Conservation (phyloP, 148 eudicot genomes). For the Tetragonia tetragonoides region DNA sequence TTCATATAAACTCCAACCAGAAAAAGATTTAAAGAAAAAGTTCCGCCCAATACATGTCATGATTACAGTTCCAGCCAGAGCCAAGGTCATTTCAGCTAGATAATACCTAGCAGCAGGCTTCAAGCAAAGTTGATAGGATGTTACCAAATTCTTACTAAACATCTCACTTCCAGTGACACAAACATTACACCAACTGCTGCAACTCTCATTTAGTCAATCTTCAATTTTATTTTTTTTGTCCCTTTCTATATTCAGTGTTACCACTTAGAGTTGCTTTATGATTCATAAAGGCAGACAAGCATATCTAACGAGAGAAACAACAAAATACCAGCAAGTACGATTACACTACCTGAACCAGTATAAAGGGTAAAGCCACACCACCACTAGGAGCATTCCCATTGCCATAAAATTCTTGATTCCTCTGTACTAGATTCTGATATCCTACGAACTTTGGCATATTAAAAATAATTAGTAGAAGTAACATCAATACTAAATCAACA, state of each 20-base stretch:
- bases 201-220: too few relatives aligned
- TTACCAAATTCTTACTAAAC: neutral
- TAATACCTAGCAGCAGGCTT: neutral
- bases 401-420: slow-evolving; percentile 76
- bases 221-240: neutral
- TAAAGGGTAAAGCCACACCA: slow-evolving; percentile 92
- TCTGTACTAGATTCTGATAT: slow-evolving; percentile 70
- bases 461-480: slow-evolving; percentile 16
- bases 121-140: neutral
- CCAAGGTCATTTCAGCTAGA: too few relatives aligned
- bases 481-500: neutral
- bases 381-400: slow-evolving; percentile 80
- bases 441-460: slow-evolving; percentile 49
- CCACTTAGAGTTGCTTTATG: neutral
- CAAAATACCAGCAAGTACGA: neutral
- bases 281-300: too few relatives aligned
- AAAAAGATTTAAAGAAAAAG: too few relatives aligned
- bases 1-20: too few relatives aligned
- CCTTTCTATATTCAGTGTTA: neutral
- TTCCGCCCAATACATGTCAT: too few relatives aligned
- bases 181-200: too few relatives aligned
- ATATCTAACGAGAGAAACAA: neutral
- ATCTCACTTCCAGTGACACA: too few relatives aligned
- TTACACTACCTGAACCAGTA: slow-evolving; percentile 72
- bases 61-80: too few relatives aligned